A percentile compares a stretch with the other conserved stretches of the same genome.
Evolutionary conservation across 2,329 filamentous ascomycete genomes (phyloP).

Genomic region (Samsoniella hepiali): DNA sequence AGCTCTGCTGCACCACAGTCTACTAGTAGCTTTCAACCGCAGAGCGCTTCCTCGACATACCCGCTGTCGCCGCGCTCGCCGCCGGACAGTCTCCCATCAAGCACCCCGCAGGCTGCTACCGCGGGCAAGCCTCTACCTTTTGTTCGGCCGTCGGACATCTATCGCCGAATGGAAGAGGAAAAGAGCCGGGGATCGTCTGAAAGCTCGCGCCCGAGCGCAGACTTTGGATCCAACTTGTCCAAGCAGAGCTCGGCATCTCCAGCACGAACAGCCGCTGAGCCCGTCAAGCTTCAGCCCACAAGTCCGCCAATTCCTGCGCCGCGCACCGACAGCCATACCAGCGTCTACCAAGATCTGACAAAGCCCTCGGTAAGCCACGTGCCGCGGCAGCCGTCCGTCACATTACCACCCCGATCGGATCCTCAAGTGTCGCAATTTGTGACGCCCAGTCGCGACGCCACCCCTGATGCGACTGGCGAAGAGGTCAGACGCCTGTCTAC

Average conservation of each 20-base stretch:
- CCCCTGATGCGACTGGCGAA: constrained; percentile 21
- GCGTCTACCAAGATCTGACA: constrained; percentile 8
- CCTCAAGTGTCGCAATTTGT: not conserved
- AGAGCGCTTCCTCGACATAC: constrained; percentile 13
- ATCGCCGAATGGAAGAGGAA: constrained; percentile 65
- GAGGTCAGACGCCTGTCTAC: constrained; percentile 39
- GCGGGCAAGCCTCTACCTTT: constrained; percentile 55
- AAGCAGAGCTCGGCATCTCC: constrained; percentile 24
- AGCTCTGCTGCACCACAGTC: not conserved
- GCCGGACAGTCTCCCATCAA: constrained; percentile 7
- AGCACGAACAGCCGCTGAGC: constrained; percentile 21
- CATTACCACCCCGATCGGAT: not conserved
- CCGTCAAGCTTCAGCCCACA: constrained; percentile 13
- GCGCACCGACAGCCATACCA: constrained; percentile 23
- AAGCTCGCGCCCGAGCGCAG: constrained; percentile 54
- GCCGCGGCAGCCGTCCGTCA: not conserved
- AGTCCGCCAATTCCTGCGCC: constrained; percentile 25
- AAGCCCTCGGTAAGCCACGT: not conserved
- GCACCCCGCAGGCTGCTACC: not conserved
- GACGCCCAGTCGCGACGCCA: not conserved
- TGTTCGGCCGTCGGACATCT: constrained; percentile 73
- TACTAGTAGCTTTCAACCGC: not conserved
- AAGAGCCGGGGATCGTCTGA: constrained; percentile 56
- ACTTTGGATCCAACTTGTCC: constrained; percentile 34
- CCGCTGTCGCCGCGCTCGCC: constrained; percentile 15